A percentile compares a stretch with the other conserved stretches of the same genome.
Conservation (phyloP, 768 basidiomycete genomes). For the Agaricus bisporus region DNA sequence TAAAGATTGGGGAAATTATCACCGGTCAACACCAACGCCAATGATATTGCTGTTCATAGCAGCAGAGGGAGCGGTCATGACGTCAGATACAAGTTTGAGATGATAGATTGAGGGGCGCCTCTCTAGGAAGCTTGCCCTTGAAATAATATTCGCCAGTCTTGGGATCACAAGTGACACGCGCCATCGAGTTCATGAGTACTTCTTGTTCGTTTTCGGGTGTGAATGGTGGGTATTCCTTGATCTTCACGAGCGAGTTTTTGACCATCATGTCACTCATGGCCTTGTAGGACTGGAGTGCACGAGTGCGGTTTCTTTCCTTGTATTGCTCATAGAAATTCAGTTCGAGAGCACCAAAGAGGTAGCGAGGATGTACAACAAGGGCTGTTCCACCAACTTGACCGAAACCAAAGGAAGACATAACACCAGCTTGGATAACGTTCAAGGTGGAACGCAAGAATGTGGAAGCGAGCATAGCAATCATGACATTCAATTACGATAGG, state of each 20-base stretch:
- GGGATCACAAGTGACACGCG: constrained; percentile 69
- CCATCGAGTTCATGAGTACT: constrained; percentile 89
- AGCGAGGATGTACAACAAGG: constrained; percentile 85
- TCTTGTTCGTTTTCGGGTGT: constrained; percentile 76
- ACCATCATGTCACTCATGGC: constrained; percentile 96
- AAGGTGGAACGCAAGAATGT: too few species aligned
- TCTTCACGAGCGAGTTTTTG: constrained; percentile 85
- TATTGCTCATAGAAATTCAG: constrained; percentile 77
- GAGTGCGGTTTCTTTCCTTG: constrained; percentile 56
- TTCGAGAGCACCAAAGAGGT: constrained; percentile 80
- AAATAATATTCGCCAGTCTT: constrained; percentile 89
- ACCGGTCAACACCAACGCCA: constrained; percentile 91
- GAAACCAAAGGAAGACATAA: constrained; percentile 97
- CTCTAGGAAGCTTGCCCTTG: constrained; percentile 52
- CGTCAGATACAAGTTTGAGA: constrained; percentile 53
- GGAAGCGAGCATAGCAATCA: too few species aligned
- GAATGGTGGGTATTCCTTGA: constrained; percentile 94
- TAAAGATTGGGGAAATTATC: constrained; percentile 13
- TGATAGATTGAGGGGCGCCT: constrained; percentile 47
- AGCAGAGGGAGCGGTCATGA: constrained; percentile 33
- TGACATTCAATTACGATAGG: too few species aligned
- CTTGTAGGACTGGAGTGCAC: constrained; percentile 73
- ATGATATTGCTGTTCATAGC: constrained; percentile 37
- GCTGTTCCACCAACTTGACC: constrained; percentile 97
- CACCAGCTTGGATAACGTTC: constrained; percentile 77